Conservation (phyloP, 805 yeast genomes). For the Blastobotrys mokoenaii region DNA sequence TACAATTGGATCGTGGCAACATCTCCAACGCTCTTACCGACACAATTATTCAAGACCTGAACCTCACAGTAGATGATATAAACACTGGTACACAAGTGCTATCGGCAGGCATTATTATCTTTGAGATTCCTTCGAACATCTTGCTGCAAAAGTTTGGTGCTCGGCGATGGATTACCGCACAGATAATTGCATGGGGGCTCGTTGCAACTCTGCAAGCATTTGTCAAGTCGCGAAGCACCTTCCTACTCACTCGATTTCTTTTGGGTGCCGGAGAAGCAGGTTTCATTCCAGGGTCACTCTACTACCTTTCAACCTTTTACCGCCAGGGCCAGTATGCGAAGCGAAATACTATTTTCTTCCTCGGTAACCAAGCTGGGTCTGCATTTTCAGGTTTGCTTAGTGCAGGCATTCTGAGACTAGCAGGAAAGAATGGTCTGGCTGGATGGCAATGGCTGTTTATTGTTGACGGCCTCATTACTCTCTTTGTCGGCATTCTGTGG, state of each 20-base stretch:
- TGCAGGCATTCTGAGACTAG: slow-evolving; percentile 35
- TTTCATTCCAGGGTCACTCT: slow-evolving; percentile 32
- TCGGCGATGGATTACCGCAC: slow-evolving; percentile 26
- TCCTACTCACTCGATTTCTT: slow-evolving; percentile 29
- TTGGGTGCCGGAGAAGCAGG: slow-evolving; percentile 34
- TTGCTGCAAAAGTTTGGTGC: slow-evolving; percentile 41
- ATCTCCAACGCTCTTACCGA: slow-evolving; percentile 43
- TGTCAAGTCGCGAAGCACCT: slow-evolving; percentile 30
- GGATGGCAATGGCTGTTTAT: slow-evolving; percentile 48
- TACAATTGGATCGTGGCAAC: slow-evolving; percentile 43
- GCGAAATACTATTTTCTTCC: slow-evolving; percentile 33
- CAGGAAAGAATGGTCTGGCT: slow-evolving; percentile 31
- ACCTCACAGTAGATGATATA: slow-evolving; percentile 5
- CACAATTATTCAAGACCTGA: slow-evolving; percentile 6
- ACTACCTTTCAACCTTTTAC: slow-evolving; percentile 32
- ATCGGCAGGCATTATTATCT: slow-evolving; percentile 29
- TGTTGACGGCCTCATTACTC: slow-evolving; percentile 45
- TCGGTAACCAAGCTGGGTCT: slow-evolving; percentile 41
- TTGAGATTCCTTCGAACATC: slow-evolving; percentile 21
- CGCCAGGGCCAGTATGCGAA: slow-evolving; percentile 34
- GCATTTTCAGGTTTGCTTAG: slow-evolving; percentile 47
- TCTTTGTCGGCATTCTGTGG: slow-evolving; percentile 33
- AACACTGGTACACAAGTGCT: slow-evolving; percentile 18
- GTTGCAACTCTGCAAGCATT: slow-evolving; percentile 25
- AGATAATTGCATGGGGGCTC: slow-evolving; percentile 27